Evolutionary conservation across 2,329 filamentous ascomycete genomes (phyloP), one percentile per base, ranked within the genome.

Genomic region (Aureobasidium lini): DNA sequence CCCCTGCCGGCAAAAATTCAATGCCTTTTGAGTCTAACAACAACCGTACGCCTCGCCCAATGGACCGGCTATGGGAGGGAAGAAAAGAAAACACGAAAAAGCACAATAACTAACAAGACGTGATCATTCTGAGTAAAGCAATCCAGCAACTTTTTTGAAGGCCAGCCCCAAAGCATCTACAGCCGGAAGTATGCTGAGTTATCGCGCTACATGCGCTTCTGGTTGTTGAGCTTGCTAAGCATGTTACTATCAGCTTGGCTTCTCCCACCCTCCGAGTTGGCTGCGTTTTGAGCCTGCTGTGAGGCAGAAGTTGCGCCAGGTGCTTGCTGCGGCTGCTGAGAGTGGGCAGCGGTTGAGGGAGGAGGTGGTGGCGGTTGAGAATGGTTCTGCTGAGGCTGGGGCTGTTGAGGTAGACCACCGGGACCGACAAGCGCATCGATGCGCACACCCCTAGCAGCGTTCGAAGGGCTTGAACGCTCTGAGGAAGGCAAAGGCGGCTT

Each of bases 231-330:
- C 67, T 72, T 72, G 64, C 72, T 74, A 48, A 76, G 70, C 74
- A 76, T 76, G 60, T 71, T 70, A 44, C 71, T 73, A 64, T 76
- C 74, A 60, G 73, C 74, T 39, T 71, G 71, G 66, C 71, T 76
- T 64, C 74, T 67, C 34, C 60, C 59, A 64, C 65, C 73, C 34
- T 75, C 73, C 15, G 75, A 71, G 48, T 74, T 71, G 60, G 18
- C 37, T 70, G 73, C 66, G 74, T 75, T 61, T 18, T 48, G 42
- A 3, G 37, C 39, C 13, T 44, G 53, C 8, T 57, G 54, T 11
- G 32, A 11, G 11, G 54, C 42, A n/a, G 34, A 32, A 48, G 54
- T 13, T 13, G 54, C 54, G 10, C 54, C 54, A 11, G 49, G 57
- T 40, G 49, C 48, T 34, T 60, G 61, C 47, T 52, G 54, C 11